Evolutionary conservation across 352 stramenopile genomes (phyloP), one percentile per base, ranked within the genome.

Genomic region (Phytophthora aleatoria): DNA sequence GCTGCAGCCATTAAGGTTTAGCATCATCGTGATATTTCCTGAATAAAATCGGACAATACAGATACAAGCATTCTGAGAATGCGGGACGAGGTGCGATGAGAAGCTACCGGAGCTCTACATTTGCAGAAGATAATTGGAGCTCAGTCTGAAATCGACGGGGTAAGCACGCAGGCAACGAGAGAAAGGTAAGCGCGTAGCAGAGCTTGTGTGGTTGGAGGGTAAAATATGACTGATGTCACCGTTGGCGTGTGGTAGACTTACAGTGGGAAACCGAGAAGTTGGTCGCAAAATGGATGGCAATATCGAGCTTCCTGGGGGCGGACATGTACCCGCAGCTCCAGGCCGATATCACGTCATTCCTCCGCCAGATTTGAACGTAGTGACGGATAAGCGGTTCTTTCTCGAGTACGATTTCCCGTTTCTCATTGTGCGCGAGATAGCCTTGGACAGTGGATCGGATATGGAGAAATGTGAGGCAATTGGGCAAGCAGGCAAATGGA

Each of bases 401-500:
- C 60, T 67, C 10, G 54, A 70, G 45, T 70, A 70, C 42, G 50
- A 64, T 45, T 69, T 75, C 68, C 52, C 64, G 47, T 67, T 69
- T 70, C 35, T 76, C 13, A 15, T 67, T 48, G 43, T 48, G 20
- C 16, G 10, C 5, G 20, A 48, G 1, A 13, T 31, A 11, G 42
- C 42, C 1, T 15, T 15, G 16, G 15, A 13, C 2, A 9, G 1
- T 28, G 42, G 15, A 15, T 48, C 42, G 42, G 42, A 15, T n/a
- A 15, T 11, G 42, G 42, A 48, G 9, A 9, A 28, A 30, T 1
- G 1, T 2, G 42, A 48, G 2, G 42, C 20, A 30, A 5, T 7
- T 30, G 2, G 16, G 2, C 42, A 48, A 48, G 20, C 20, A 20
- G 5, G 42, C 15, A 15, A 31, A 5, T 48, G 42, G 42, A 5